Conservation (phyloP, 805 yeast genomes). For the Saccharomycopsis fibuligera region DNA sequence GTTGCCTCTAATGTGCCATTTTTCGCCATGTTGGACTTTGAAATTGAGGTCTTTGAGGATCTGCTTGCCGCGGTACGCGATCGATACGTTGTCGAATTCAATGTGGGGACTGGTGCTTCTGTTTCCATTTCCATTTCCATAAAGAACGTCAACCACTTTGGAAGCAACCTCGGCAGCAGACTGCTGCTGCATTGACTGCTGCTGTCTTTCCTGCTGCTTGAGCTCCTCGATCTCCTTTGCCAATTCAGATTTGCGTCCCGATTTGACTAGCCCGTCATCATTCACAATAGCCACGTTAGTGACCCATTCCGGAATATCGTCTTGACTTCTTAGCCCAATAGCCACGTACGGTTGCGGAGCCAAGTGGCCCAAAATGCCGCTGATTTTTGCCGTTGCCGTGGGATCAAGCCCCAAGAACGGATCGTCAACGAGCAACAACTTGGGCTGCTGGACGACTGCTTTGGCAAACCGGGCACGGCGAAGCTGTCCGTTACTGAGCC, state of each 20-base stretch:
- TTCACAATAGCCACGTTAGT: conserved; percentile 62
- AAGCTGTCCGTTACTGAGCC: conserved; percentile 89
- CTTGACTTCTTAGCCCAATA: conserved; percentile 73
- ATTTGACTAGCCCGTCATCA: conserved; percentile 44
- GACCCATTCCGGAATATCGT: conserved; percentile 73
- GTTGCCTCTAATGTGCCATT: conserved; percentile 84
- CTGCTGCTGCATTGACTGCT: not conserved
- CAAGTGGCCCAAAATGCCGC: conserved; percentile 44
- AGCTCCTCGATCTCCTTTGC: not conserved
- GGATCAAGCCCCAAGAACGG: conserved; percentile 92
- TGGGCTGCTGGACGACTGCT: conserved; percentile 60
- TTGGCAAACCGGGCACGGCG: conserved; percentile 84
- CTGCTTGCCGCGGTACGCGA: conserved; percentile 57
- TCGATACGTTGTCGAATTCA: conserved; percentile 55
- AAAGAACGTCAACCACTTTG: not conserved
- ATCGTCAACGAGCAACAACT: conserved; percentile 72
- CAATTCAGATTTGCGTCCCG: conserved; percentile 26
- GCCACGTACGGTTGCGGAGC: conserved; percentile 45
- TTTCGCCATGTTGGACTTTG: conserved; percentile 63
- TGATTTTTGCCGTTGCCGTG: conserved; percentile 52
- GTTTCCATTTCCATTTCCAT: not conserved
- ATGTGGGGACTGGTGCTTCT: conserved; percentile 25
- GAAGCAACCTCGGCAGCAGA: not conserved
- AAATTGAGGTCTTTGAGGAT: conserved; percentile 58
- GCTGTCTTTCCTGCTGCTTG: not conserved